Base-by-base conservation (phyloP, 768 basidiomycete species). In the Cystobasidiopsis lactophilus region DNA sequence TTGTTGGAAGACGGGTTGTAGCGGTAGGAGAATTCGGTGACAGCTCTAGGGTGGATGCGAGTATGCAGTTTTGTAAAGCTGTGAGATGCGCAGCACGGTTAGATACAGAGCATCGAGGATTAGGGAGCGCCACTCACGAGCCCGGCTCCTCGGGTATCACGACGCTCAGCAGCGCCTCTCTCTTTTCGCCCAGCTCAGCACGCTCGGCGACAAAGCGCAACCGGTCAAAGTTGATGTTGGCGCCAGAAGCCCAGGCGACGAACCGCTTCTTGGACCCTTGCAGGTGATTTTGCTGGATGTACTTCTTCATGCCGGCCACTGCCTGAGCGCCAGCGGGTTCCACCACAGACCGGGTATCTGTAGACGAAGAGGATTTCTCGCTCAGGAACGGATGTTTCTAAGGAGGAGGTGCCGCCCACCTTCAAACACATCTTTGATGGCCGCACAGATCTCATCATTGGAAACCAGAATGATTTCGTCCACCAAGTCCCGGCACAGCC, bases 211-310 rank as follows among this genome's bases (percentile, higher is more conserved):
- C 89, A 64, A 96, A 98, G 10, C 93, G 77, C 43, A 98, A 68
- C 40, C 91, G 77, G 63, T 86, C 84, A 67, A 98, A 98, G 69
- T 98, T 96, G 85, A 98, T 93, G 69, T 98, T 96, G 18, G 91
- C 93, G 21, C 93, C 93, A 62, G 85, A 89, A 57, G 96, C 70
- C 50, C 95, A 78, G 4, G 77, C 88, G 29, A 95, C 89, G 58
- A 89, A 93, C 53, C 76, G 78, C 69, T 85, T 85, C 52, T 80
- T 74, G 2, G 82, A 77, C 35, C 83, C 84, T 49, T 86, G 60
- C 31, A 96, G 75, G 49, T 79, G 74, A 66, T 93, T 84, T 53
- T 78, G 68, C 31, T 77, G 58, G 60, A 98, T 86, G 64, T 91
- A 75, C 13, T 76, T 77, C 65, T 96, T 98, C 50, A 95, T 71